phyloP scores from a whole-genome alignment of 345 rosid genomes.

The Cardamine occulta region DNA sequence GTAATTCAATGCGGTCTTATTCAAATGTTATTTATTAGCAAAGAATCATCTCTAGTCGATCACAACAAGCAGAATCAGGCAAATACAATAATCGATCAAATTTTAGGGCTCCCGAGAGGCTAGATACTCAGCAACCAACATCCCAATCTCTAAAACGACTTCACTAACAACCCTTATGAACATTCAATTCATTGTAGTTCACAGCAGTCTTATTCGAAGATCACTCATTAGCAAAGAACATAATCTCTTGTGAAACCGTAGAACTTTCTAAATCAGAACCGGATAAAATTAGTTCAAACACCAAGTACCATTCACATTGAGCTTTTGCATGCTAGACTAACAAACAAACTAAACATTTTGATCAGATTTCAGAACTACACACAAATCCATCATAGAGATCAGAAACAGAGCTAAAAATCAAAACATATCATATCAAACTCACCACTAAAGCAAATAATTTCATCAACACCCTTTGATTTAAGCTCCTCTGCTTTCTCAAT shows the following conservation, averaged over 20 bases:
- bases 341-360: not conserved
- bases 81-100: not conserved
- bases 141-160: too few relatives aligned
- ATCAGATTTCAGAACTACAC: not conserved
- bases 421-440: not conserved
- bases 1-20: not conserved
- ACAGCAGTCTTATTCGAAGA: not conserved
- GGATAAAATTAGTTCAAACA: not conserved
- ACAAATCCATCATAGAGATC: not conserved
- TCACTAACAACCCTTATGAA: not conserved
- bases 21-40: not conserved
- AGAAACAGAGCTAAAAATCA: not conserved
- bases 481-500: slow-evolving; percentile 86
- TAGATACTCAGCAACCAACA: not conserved
- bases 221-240: not conserved
- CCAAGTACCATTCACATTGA: not conserved
- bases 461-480: slow-evolving; percentile 82
- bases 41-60: not conserved
- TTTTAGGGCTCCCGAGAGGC: not conserved
- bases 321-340: not conserved
- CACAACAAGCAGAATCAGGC: not conserved
- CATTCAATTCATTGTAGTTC: not conserved
- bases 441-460: slow-evolving; percentile 88
- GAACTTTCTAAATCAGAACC: not conserved
- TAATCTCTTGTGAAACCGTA: not conserved